These are phyloP conservation scores for Parietaria judaica DNA, from an alignment of 306 rosid species.

Conservation along the genomic window DNA sequence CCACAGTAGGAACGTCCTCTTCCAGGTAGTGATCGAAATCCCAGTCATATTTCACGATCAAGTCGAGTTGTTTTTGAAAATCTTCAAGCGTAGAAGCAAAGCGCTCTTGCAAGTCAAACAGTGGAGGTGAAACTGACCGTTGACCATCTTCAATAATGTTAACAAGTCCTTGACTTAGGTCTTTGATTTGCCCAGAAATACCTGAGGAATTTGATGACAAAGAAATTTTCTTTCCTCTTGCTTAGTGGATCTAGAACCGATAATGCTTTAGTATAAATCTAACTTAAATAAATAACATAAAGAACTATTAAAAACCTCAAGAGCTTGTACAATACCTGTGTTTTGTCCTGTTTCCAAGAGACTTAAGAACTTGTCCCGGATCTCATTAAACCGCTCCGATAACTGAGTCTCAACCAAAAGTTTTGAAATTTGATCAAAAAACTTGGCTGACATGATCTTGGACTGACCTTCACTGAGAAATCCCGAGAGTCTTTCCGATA, in stretches of 20 bases:
- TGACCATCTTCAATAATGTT: slow-evolving; percentile 82
- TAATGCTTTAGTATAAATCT: too few relatives aligned
- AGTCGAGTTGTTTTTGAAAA: slow-evolving; percentile 92
- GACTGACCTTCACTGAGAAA: slow-evolving; percentile 86
- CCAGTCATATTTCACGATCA: slow-evolving; percentile 95
- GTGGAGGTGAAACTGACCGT: slow-evolving; percentile 78
- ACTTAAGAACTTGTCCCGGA: slow-evolving; percentile 50
- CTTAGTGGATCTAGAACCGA: too few relatives aligned
- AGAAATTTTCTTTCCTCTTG: too few relatives aligned
- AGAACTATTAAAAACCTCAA: too few relatives aligned
- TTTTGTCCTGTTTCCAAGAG: slow-evolving; percentile 67
- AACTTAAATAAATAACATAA: too few relatives aligned
- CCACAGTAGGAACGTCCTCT: slow-evolving; percentile 96
- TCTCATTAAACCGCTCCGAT: slow-evolving; percentile 64
- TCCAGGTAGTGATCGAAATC: slow-evolving; percentile 91
- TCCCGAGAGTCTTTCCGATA: slow-evolving; percentile 82
- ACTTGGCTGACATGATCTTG: slow-evolving; percentile 52
- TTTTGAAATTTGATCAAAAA: slow-evolving; percentile 76
- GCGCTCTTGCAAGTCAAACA: slow-evolving; percentile 80
- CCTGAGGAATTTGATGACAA: too few relatives aligned
- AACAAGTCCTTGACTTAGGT: slow-evolving; percentile 80
- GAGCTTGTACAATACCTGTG: slow-evolving; percentile 51
- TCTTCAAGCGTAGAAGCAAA: slow-evolving; percentile 76
- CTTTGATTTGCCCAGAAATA: slow-evolving; percentile 70
- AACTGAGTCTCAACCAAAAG: slow-evolving; percentile 71